These are phyloP conservation scores for Phragmites australis DNA, from an alignment of 176 grass and related monocot genomes.

Conservation along the genomic window DNA sequence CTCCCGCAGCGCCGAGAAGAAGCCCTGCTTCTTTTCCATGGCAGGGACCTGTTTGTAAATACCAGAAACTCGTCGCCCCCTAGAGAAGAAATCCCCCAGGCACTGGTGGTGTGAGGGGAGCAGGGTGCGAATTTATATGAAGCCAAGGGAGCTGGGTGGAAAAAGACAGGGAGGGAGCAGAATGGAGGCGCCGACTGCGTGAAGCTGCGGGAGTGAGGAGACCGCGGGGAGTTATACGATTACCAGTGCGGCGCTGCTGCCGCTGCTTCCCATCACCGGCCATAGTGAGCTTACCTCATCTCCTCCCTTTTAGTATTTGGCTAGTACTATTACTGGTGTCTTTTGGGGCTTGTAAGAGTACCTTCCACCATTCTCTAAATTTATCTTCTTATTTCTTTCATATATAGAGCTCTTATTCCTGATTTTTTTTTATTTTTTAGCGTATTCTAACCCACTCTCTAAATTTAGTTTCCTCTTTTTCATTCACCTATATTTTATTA, in stretches of 20 bases:
- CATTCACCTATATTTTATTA: no score
- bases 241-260: not conserved
- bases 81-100: not conserved
- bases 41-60: slow-evolving; percentile 36
- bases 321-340: no score
- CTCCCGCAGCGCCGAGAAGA: slow-evolving; percentile 72
- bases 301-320: no score
- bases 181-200: slow-evolving; percentile 42
- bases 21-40: slow-evolving; percentile 89
- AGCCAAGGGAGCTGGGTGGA: slow-evolving; percentile 31
- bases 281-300: not conserved
- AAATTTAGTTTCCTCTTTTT: no score
- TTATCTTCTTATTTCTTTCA: no score
- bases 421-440: no score
- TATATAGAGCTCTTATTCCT: no score
- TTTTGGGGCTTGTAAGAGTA: no score
- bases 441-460: no score
- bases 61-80: not conserved
- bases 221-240: slow-evolving; percentile 15
- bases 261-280: slow-evolving; percentile 14
- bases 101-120: slow-evolving; percentile 1
- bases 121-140: slow-evolving; percentile 36
- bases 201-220: slow-evolving; percentile 33
- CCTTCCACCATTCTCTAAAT: no score
- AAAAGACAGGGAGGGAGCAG: slow-evolving; percentile 39